Percentiles rank a stretch among this genome's conserved stretches.
Conservation (phyloP, 2,329 filamentous ascomycete species). For the Aspergillus sp. region DNA sequence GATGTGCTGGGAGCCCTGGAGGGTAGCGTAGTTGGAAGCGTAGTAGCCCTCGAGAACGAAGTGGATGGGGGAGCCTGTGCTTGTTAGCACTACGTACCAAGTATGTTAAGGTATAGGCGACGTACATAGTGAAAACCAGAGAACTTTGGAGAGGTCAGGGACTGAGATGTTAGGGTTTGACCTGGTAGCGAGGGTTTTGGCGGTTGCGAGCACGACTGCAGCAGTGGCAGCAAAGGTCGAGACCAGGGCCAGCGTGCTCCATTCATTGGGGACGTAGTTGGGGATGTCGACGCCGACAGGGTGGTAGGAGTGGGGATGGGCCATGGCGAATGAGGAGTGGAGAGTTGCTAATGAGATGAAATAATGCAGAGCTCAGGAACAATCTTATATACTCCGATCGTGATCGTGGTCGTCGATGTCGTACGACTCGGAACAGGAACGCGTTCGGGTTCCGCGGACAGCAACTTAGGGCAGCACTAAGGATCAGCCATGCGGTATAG, state of each 20-base stretch:
- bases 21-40: conserved; percentile 60
- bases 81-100: conserved; percentile 36
- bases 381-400: too few relatives aligned
- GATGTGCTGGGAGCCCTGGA: conserved; percentile 65
- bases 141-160: neutral
- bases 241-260: conserved; percentile 3
- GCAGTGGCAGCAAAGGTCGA: conserved; percentile 8
- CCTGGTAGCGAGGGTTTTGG: conserved; percentile 1
- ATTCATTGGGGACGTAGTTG: conserved; percentile 14
- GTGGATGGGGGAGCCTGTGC: conserved; percentile 54
- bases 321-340: neutral
- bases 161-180: conserved; percentile 4
- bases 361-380: too few relatives aligned
- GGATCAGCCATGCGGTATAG: too few relatives aligned
- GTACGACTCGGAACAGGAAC: too few relatives aligned
- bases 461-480: too few relatives aligned
- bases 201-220: neutral
- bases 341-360: too few relatives aligned
- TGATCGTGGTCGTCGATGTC: too few relatives aligned
- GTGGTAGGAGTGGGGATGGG: conserved; percentile 12
- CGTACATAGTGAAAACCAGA: conserved; percentile 14
- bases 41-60: conserved; percentile 81
- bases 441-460: too few relatives aligned
- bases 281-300: conserved; percentile 9
- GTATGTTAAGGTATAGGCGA: neutral